Evolutionary conservation across 2,329 filamentous ascomycete species (phyloP), one percentile per base, ranked within the genome.

Genomic region (Penicillium sp.): DNA sequence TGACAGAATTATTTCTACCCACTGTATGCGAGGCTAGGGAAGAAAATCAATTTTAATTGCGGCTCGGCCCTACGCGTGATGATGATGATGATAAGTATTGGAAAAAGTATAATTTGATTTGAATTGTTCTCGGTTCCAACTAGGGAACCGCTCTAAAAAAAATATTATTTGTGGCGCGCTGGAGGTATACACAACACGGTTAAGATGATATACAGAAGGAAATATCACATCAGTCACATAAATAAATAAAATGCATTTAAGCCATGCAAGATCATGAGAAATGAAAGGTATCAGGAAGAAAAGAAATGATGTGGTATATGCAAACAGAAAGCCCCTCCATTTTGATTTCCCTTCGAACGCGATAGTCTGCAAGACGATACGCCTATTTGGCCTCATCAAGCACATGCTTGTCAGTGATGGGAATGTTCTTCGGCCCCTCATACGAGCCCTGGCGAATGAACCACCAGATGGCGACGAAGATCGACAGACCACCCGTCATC

Each of bases 401-500:
- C 21, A 72, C 21, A 12, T 58, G 58, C 53, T 68, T 68, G 56
- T 72, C 69, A 4, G 64, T 67, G 52, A 71, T 55, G 2, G 69
- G 69, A 23, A 72, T 64, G 37, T 65, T 62, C 52, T 68, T 69
- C 1, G 72, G 71, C 2, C 72, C 72, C 17, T 66, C 64, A 44
- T 75, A 75, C 5, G 62, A 59, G 9, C 56, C 52, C 55, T 61
- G 62, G 51, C 67, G 66, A 48, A 72, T 26, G 43, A 74, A 62
- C 68, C 69, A 81, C 77, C 79, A 82, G 1, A 71, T 55, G 1
- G 67, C 71, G 1, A 82, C 71, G 32, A 83, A 73, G 9, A 81
- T 68, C 0, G 78, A 80, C 54, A 82, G 66, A 1, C 79, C 80
- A 10, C 78, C 80, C 1, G 77, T 78, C 56, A 83, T 78, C 37